Evolutionary conservation across 257 asterid genomes (phyloP), one percentile per base, ranked within the genome.

Genomic region (Mitragyna speciosa): DNA sequence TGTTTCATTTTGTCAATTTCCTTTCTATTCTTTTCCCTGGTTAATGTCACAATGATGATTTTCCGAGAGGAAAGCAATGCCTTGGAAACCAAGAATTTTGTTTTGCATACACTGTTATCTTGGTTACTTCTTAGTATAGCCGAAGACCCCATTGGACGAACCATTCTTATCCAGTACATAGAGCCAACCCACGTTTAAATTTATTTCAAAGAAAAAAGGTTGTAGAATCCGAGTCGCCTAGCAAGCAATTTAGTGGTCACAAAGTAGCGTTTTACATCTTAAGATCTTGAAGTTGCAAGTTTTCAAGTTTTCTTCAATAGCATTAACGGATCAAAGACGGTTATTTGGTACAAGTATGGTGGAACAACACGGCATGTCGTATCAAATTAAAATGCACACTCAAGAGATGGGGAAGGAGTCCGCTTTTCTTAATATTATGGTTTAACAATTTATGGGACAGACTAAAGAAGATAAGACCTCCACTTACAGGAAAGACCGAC

Each of bases 321-420:
- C 66, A 74, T 54, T 74, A 54, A 54, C 1, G 1, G 63, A 56
- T 19, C 24, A 17, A 56, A 26, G 10, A 56, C 26, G 26, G n/a
- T 24, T 56, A 56, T 56, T 56, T 17, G 26, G 26, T 17, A 56
- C 26, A 6, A 10, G 0, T 56, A 19, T 56, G n/a, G 63, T 56
- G 63, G 63, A 56, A 56, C 63, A 56, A 19, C 63, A 56, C 20
- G 63, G 63, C 19, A 56, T 24, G 31, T 61, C 41, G 39, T 54
- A 43, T 33, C 65, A 74, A 52, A 73, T 73, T 14, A 74, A 74
- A 52, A 54, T 54, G 68, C 75, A 48, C n/a, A 66, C 39, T 67
- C 66, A 54, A 78, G 67, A 61, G 58, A 75, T 59, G 41, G 58
- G 61, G 71, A 75, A 75, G 58, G 76, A 69, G 70, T 69, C 41